A percentile compares a stretch with the other conserved stretches of the same genome.
phyloP scores from a whole-genome alignment of 2,329 filamentous ascomycete species.

The Karstenula rhodostoma region DNA sequence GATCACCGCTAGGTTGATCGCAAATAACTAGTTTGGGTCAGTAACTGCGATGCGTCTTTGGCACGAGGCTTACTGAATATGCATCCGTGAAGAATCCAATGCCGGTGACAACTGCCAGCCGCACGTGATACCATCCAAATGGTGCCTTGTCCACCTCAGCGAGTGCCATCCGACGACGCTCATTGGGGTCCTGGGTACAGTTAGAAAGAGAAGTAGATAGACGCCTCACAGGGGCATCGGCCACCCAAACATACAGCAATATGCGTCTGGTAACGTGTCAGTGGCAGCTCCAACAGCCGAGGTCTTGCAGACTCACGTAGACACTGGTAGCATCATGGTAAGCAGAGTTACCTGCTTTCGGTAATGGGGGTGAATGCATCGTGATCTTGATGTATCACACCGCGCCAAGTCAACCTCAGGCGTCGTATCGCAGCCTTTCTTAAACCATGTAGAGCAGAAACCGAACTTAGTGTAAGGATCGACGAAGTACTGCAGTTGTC shows the following conservation, averaged over 20 bases:
- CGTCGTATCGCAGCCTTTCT: not conserved
- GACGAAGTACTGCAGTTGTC: not conserved
- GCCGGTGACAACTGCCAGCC: slow-evolving; percentile 78
- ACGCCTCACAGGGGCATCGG: not conserved
- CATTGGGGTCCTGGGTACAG: slow-evolving; percentile 37
- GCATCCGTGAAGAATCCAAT: slow-evolving; percentile 91
- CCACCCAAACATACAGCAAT: slow-evolving; percentile 21
- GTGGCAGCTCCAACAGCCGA: not conserved
- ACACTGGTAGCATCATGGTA: slow-evolving; percentile 19
- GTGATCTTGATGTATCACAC: not conserved
- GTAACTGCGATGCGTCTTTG: not conserved
- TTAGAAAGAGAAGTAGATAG: not conserved
- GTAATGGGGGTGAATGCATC: slow-evolving; percentile 10
- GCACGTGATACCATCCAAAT: slow-evolving; percentile 72
- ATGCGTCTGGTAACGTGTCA: slow-evolving; percentile 23
- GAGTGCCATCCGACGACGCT: slow-evolving; percentile 46
- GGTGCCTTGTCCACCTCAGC: slow-evolving; percentile 48
- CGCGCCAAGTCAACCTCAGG: not conserved
- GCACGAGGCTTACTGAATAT: slow-evolving; percentile 57
- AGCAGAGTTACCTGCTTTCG: slow-evolving; percentile 18
- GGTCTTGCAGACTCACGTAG: slow-evolving; percentile 13
- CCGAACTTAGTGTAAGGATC: not conserved
- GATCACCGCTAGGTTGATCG: slow-evolving; percentile 59
- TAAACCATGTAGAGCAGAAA: not conserved
- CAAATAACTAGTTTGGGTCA: slow-evolving; percentile 60